Base-by-base conservation (phyloP, 2,329 filamentous ascomycete species). In the Cercospora canescens region DNA sequence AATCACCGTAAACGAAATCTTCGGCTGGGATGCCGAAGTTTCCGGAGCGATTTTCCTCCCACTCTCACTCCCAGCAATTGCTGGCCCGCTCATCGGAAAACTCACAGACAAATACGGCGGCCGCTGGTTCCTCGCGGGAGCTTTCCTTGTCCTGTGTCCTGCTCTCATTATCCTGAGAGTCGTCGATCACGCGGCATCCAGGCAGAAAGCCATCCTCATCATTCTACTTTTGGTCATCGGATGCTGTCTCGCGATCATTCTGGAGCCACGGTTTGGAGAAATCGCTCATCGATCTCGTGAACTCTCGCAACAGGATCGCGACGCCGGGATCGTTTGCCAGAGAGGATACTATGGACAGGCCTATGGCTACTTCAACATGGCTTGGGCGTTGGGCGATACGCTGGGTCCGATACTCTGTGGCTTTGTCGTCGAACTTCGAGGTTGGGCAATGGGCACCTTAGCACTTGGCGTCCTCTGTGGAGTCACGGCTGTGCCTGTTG, bases 401-500 rank as follows among this genome's bases (percentile, higher is more conserved):
- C 55, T 73, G 9, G 73, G 73, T 7, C 73, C 73, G 12, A 16
- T 75, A 6, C 63, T 71, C 66, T 70, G 67, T 11, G 73, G 72
- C 1, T 60, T 72, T 41, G 63, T 73, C 8, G 65, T 69, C 8
- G 64, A 74, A 28, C 60, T 52, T 28, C 60, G 55, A 30, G 71
- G 73, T 2, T 75, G 73, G 73, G 41, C 63, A 9, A 67, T 63
- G 21, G 71, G 67, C 30, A 69, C 45, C 16, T 50, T 66, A 66
- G 48, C 62, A 2, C 30, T 71, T 26, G 70, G 66, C 0, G 16
- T 72, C 0, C 55, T 88, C 63, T 80, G 80, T 58, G 81, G 79
- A 0, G 70, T 82, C 2, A 84, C 82, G 16, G 81, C 82, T 7
- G 65, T 86, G 2, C 85, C 86, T 4, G 79, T 80, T 3, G 76